Conservation (phyloP, 108 stramenopile genomes). For the Fistulifera solaris region DNA sequence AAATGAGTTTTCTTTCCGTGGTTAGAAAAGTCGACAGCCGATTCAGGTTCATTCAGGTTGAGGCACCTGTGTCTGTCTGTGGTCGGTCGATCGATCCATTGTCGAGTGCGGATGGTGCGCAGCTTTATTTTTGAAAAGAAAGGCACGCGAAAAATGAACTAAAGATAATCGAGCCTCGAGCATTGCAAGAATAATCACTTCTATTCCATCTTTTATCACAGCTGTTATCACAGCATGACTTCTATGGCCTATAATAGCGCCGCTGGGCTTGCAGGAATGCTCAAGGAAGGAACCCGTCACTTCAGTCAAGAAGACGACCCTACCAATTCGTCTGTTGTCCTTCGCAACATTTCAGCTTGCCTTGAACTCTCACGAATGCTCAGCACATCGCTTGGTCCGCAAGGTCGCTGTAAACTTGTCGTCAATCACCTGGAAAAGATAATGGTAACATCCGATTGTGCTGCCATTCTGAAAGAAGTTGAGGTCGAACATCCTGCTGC, state of each 20-base stretch:
- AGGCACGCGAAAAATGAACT: too few relatives aligned
- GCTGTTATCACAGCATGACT: slow-evolving; percentile 47
- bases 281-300: slow-evolving; percentile 77
- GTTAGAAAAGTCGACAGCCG: too few relatives aligned
- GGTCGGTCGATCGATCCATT: too few relatives aligned
- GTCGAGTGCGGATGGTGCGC: too few relatives aligned
- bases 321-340: slow-evolving; percentile 30
- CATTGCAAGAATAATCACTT: too few relatives aligned
- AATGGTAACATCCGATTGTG: slow-evolving; percentile 95
- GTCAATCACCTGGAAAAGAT: slow-evolving; percentile 99
- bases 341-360: slow-evolving; percentile 93
- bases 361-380: slow-evolving; percentile 90
- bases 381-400: slow-evolving; percentile 91
- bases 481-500: slow-evolving; percentile 99
- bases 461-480: slow-evolving; percentile 91
- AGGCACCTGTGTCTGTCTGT: too few relatives aligned
- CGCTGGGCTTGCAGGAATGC: slow-evolving; percentile 79
- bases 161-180: too few relatives aligned
- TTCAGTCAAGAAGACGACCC: slow-evolving; percentile 48
- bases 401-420: slow-evolving; percentile 96
- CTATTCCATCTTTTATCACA: too few relatives aligned
- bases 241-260: slow-evolving; percentile 85
- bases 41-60: too few relatives aligned
- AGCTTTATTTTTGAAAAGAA: too few relatives aligned
- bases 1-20: too few relatives aligned